Base-by-base conservation (phyloP, 768 basidiomycete genomes). In the Dictyophora rubrovolvata region DNA sequence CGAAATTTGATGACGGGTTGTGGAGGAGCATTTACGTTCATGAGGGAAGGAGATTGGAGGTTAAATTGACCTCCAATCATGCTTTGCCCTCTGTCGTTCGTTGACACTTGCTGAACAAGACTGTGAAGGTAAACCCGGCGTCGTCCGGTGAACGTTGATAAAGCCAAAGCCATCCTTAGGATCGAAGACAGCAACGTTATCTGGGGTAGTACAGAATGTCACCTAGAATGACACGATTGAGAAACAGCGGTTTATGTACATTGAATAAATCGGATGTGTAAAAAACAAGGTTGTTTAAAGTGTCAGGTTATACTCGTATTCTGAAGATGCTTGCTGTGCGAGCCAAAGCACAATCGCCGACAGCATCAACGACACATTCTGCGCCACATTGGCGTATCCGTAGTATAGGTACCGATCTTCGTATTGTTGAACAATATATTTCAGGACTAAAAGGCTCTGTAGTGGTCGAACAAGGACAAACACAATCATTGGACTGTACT, bases 321-420 rank as follows among this genome's bases (percentile, higher is more conserved):
- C 95, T 64, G 80, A 82, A 61, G 83, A 82, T 1, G 82, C 77
- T 62, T 80, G 90, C 75, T 95, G 93, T 3, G 93, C 89, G 57
- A 93, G 79, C 95, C 95, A 97, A 14, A 97, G 78, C 2, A 96
- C 81, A 61, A 94, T 79, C 1, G 87, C 84, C 17, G 92, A 93
- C 37, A 87, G 76, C 87, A 90, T 89, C 59, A 90, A 76, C 5
- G 83, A 81, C 14, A 88, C 83, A 67, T 93, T 95, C 76, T 96
- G 93, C 10, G 87, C 86, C n/a, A 98, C 92, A 70, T 93, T 94
- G 50, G 93, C 91, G 62, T 92, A 89, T 20, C 95, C 95, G 69
- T 93, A 97, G 71, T 93, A 94, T 21, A 81, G 80, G 72, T 83
- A 93, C 67, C 85, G 83, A 60, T 87, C 84, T 0, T 80, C 70